Base-by-base conservation (phyloP, 345 rosid genomes). In the Arabis alpina region DNA sequence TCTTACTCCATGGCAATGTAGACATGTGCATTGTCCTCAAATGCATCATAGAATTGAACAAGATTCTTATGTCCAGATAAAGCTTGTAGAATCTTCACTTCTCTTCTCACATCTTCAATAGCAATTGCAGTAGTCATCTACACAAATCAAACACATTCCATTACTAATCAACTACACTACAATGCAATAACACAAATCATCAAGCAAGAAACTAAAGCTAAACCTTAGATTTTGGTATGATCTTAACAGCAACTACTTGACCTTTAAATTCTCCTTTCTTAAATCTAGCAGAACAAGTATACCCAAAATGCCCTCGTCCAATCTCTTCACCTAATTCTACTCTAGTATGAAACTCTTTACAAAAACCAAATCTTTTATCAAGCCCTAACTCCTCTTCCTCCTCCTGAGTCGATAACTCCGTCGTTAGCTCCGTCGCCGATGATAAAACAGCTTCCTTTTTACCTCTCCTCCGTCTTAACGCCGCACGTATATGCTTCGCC, bases 71-170 rank as follows among this genome's bases (percentile, higher is more conserved):
- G 99, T 71, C 99, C 97, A n/a, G 90, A 77, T 80, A 94, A 83
- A 61, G 91, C 93, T 75, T 79, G 86, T 58, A 94, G 77, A 71
- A 94, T 85, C 60, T 89, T 91, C 72, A 94, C 98, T 83, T 94
- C 98, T 79, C 99, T 89, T 80, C 99, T 84, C 68, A 91, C 99
- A 81, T 91, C 99, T 78, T 94, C 98, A 54, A 94, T 76, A 34
- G 99, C 89, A 74, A 94, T 94, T 55, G 99, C 89, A 67, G 96
- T 88, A 36, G 97, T 88, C 98, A 94, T 91, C 99, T 94, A 85
- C 51, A n/a, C 75, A 75, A 15, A 36, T 1, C 37, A 6, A 34
- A 55, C 25, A 55, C 54, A 54, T 42, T 41, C 25, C 41, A 9
- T 50, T 66, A 8, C 9, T 8, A 19, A 24, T 43, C 30, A 62